phyloP scores from a whole-genome alignment of 805 yeast species.

The Limtongozyma cylindracea region DNA sequence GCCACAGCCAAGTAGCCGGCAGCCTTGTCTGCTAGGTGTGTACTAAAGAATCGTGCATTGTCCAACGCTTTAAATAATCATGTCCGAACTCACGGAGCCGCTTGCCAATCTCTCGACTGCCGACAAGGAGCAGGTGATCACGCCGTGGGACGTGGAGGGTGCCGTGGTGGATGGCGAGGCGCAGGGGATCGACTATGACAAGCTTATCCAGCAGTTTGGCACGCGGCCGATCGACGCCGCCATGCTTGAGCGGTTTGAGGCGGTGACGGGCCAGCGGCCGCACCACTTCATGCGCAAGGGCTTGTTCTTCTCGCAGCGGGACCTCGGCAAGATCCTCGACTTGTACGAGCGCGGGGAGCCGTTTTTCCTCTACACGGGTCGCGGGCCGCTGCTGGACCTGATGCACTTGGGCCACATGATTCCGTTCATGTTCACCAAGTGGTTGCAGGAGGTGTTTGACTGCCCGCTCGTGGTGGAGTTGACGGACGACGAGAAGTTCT shows the following conservation, averaged over 20 bases:
- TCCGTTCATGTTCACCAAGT: constrained; percentile 86
- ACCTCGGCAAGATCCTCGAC: constrained; percentile 53
- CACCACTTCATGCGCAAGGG: constrained; percentile 83
- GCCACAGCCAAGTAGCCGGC: no score
- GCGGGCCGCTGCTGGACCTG: constrained; percentile 88
- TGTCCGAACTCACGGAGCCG: no score
- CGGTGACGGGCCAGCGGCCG: constrained; percentile 74
- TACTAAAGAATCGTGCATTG: no score
- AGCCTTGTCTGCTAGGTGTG: no score
- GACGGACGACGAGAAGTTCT: constrained; percentile 92
- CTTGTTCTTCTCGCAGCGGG: constrained; percentile 79
- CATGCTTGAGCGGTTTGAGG: constrained; percentile 47
- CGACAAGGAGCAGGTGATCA: constrained; percentile 13
- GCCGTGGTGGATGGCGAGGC: constrained; percentile 87
- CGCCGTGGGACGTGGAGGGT: constrained; percentile 99
- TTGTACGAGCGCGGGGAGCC: constrained; percentile 87
- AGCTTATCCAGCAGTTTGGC: constrained; percentile 71
- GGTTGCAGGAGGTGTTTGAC: constrained; percentile 96
- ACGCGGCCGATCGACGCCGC: constrained; percentile 48
- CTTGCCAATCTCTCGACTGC: no score
- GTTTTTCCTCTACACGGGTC: constrained; percentile 86
- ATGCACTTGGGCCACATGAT: constrained; percentile 96
- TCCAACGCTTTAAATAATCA: no score
- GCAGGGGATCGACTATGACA: constrained; percentile 83
- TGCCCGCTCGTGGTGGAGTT: constrained; percentile 83